Conservation (phyloP, 2,329 filamentous ascomycete species). For the Pyrenochaeta sp. region DNA sequence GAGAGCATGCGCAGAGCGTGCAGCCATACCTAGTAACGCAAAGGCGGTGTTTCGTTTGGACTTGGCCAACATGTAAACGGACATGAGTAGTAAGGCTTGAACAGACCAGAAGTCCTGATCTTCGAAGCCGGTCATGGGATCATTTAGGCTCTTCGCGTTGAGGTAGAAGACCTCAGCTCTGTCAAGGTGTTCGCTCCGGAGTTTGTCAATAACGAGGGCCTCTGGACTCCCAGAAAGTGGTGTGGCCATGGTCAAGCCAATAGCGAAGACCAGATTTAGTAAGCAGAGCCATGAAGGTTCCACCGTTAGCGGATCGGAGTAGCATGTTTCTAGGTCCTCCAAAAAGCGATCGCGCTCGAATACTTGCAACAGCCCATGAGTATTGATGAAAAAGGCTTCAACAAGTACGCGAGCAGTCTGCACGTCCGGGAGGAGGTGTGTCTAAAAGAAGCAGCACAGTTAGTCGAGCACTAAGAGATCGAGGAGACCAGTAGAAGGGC, state of each 20-base stretch:
- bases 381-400: slow-evolving; percentile 70
- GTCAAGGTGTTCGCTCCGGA: slow-evolving; percentile 59
- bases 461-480: neutral
- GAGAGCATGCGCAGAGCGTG: slow-evolving; percentile 68
- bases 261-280: slow-evolving; percentile 69
- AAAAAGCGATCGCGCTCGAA: slow-evolving; percentile 64
- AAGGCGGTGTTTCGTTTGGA: slow-evolving; percentile 71
- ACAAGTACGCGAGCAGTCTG: slow-evolving; percentile 64
- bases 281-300: slow-evolving; percentile 65
- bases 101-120: slow-evolving; percentile 72
- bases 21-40: slow-evolving; percentile 68
- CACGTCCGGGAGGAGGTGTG: slow-evolving; percentile 64
- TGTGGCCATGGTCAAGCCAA: slow-evolving; percentile 67
- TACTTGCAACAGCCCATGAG: slow-evolving; percentile 67
- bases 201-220: slow-evolving; percentile 60
- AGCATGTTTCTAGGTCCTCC: slow-evolving; percentile 61
- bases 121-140: slow-evolving; percentile 62
- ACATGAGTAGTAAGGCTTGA: slow-evolving; percentile 70
- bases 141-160: slow-evolving; percentile 64
- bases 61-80: slow-evolving; percentile 69
- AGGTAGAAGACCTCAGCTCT: slow-evolving; percentile 70
- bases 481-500: neutral
- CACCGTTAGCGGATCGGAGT: slow-evolving; percentile 61
- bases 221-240: slow-evolving; percentile 61
- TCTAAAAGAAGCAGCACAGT: slow-evolving; percentile 25